Conservation (phyloP, 192 early-diverging fungal species). For the Phycomyces blakesleeanus region DNA sequence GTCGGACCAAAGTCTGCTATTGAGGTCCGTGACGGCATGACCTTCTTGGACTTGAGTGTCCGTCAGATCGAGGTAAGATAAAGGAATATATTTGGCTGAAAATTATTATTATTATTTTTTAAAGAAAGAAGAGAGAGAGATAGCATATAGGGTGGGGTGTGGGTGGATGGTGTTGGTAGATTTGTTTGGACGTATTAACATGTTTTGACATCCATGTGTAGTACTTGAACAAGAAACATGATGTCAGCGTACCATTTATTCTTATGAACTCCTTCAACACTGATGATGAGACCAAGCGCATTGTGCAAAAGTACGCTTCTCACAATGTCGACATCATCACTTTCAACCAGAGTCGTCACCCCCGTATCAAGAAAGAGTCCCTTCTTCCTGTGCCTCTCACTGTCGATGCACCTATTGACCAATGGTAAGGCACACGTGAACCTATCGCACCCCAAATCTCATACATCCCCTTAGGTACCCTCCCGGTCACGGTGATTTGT, state of each 20-base stretch:
- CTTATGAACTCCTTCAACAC: constrained; percentile 99
- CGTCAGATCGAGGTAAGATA: constrained; percentile 89
- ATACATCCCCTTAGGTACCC: constrained; percentile 65
- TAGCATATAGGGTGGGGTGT: too few species aligned
- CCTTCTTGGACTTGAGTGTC: constrained; percentile 96
- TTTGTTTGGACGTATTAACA: too few species aligned
- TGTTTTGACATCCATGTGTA: constrained; percentile 23
- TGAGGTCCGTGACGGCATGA: constrained; percentile 97
- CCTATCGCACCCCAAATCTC: constrained; percentile 1
- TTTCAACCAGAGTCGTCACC: constrained; percentile 96
- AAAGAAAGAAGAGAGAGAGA: too few species aligned
- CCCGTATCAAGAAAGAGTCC: constrained; percentile 90
- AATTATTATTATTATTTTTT: too few species aligned
- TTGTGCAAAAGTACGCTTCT: constrained; percentile 95
- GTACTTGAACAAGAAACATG: constrained; percentile 87
- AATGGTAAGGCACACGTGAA: constrained; percentile 47
- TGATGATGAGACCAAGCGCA: constrained; percentile 93
- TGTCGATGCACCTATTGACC: constrained; percentile 60
- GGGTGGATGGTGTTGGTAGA: background rate
- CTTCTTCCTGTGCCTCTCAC: constrained; percentile 76
- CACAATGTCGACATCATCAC: constrained; percentile 93
- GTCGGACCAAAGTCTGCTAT: constrained; percentile 98
- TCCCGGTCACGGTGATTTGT: constrained; percentile 98
- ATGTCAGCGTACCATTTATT: constrained; percentile 93
- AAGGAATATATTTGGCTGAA: background rate